These are phyloP conservation scores for Yamadazyma sp. DNA, from an alignment of 1,139 yeast genomes.

Conservation along the genomic window DNA sequence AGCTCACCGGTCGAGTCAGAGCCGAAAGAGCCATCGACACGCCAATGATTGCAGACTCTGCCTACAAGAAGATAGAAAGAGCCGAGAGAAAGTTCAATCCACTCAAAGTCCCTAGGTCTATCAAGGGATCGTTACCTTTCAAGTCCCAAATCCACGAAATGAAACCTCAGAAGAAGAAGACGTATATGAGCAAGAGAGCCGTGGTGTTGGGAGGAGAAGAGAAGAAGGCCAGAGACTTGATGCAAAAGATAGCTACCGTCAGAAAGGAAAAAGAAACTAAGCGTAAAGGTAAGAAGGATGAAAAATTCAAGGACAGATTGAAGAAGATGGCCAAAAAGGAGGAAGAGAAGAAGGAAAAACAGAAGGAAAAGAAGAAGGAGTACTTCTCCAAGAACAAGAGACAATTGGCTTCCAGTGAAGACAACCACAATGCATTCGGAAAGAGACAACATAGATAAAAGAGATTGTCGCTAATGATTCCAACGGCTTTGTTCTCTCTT, in stretches of 20 bases:
- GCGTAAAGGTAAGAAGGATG: constrained; percentile 72
- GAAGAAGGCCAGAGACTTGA: constrained; percentile 85
- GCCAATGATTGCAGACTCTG: constrained; percentile 66
- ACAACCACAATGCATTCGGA: constrained; percentile 35
- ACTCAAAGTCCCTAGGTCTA: constrained; percentile 75
- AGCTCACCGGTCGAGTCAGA: constrained; percentile 89
- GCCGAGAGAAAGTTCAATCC: constrained; percentile 85
- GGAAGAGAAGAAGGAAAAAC: constrained; percentile 70
- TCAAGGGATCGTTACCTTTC: constrained; percentile 81
- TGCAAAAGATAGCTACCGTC: constrained; percentile 83
- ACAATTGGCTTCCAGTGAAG: constrained; percentile 40
- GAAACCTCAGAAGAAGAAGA: constrained; percentile 83
- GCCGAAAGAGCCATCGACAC: constrained; percentile 70
- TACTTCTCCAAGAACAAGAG: constrained; percentile 74
- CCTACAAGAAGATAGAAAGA: constrained; percentile 80
- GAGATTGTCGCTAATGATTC: no score
- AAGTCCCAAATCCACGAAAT: constrained; percentile 84
- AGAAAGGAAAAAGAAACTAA: constrained; percentile 84
- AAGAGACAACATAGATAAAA: constrained; percentile 20
- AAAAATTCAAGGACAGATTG: constrained; percentile 71
- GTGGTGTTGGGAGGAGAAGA: constrained; percentile 92
- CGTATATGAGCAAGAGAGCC: constrained; percentile 89
- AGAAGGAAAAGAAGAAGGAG: constrained; percentile 83
- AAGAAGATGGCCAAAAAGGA: constrained; percentile 75
- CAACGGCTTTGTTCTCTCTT: no score